phyloP scores from a whole-genome alignment of 2,329 filamentous ascomycete species.

The Fusarium pilosicola region DNA sequence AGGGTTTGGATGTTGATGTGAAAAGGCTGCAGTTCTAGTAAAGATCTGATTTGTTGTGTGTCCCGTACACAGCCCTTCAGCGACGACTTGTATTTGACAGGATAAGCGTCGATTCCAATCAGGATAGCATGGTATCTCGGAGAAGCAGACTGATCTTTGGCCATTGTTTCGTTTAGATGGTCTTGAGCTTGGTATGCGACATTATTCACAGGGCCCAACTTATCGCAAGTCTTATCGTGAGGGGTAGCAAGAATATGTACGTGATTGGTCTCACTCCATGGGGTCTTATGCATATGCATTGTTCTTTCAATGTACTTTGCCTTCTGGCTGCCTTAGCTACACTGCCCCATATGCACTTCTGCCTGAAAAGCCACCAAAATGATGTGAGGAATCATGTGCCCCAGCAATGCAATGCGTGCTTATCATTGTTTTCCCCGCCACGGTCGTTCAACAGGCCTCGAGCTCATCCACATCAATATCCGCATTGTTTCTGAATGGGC shows the following conservation, averaged over 20 bases:
- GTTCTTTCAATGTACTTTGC: background rate
- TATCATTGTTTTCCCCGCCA: background rate
- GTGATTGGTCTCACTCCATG: background rate
- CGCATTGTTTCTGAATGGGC: background rate
- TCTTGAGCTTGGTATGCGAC: background rate
- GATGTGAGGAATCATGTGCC: background rate
- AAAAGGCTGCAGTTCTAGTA: background rate
- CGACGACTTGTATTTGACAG: background rate
- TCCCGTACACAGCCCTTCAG: slow-evolving; percentile 21
- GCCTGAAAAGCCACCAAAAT: background rate
- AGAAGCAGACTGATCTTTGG: too few relatives aligned
- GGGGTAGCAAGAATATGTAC: background rate
- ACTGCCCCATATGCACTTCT: background rate
- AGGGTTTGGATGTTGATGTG: background rate
- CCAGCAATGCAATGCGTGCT: background rate
- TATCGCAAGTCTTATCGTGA: background rate
- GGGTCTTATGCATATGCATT: background rate
- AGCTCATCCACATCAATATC: background rate
- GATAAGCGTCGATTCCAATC: slow-evolving; percentile 21
- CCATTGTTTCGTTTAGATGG: background rate
- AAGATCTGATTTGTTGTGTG: background rate
- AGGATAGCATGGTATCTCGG: slow-evolving; percentile 5
- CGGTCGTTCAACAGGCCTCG: background rate
- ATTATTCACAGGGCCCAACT: background rate
- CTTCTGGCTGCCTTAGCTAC: background rate